phyloP scores from a whole-genome alignment of 768 basidiomycete genomes.

The Boletus vinaceobasis region DNA sequence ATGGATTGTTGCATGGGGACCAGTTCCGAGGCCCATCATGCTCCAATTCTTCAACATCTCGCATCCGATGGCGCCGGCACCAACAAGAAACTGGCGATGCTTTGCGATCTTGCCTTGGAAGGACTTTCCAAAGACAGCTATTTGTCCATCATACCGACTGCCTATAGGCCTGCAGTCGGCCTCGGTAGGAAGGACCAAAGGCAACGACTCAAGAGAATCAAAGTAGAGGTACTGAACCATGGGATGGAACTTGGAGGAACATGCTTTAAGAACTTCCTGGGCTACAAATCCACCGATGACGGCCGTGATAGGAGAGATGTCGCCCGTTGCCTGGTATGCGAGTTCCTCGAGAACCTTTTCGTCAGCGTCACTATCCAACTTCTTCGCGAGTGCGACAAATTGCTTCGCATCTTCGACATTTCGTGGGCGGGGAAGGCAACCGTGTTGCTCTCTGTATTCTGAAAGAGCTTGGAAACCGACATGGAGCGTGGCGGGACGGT shows the following conservation, averaged over 20 bases:
- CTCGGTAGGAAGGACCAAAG: slow-evolving; percentile 69
- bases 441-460: slow-evolving; percentile 60
- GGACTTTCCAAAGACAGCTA: slow-evolving; percentile 89
- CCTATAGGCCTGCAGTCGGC: slow-evolving; percentile 77
- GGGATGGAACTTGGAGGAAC: slow-evolving; percentile 97
- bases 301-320: slow-evolving; percentile 85
- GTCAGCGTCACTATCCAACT: slow-evolving; percentile 69
- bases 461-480: slow-evolving; percentile 93
- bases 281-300: slow-evolving; percentile 97
- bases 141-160: slow-evolving; percentile 89
- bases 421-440: slow-evolving; percentile 76
- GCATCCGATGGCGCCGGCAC: slow-evolving; percentile 98
- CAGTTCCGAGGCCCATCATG: slow-evolving; percentile 92
- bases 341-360: slow-evolving; percentile 83
- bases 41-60: slow-evolving; percentile 99
- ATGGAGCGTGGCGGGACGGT: slow-evolving; percentile 86
- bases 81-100: slow-evolving; percentile 93
- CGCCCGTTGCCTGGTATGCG: slow-evolving; percentile 87
- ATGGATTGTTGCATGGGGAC: slow-evolving; percentile 75
- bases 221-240: slow-evolving; percentile 95
- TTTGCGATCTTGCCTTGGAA: slow-evolving; percentile 93
- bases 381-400: slow-evolving; percentile 76
- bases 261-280: slow-evolving; percentile 95
- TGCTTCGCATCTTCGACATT: slow-evolving; percentile 74
- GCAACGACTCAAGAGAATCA: slow-evolving; percentile 94